These are phyloP conservation scores for Nasturtium officinale DNA, from an alignment of 345 rosid species.

Conservation along the genomic window DNA sequence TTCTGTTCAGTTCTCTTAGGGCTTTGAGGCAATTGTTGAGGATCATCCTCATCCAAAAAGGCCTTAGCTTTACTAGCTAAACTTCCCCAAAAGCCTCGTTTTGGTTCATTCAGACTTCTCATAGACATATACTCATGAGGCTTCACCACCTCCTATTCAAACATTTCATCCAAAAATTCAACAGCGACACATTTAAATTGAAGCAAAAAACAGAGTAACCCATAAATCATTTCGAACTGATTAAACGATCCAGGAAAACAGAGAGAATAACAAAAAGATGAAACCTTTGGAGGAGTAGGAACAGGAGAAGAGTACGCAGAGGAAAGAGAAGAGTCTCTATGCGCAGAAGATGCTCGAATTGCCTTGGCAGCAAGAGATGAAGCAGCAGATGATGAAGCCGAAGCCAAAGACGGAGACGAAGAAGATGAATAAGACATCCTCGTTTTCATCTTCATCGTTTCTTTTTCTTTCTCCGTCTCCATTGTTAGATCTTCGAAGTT, in stretches of 20 bases:
- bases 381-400: conserved; percentile 51
- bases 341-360: conserved; percentile 79
- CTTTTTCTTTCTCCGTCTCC: conserved; percentile 29
- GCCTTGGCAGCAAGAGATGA: conserved; percentile 76
- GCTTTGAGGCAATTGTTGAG: conserved; percentile 36
- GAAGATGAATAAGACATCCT: conserved; percentile 32
- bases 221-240: not conserved
- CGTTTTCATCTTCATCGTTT: conserved; percentile 2
- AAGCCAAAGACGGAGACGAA: conserved; percentile 9
- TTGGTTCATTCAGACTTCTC: conserved; percentile 55
- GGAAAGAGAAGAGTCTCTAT: conserved; percentile 68
- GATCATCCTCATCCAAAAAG: conserved; percentile 64
- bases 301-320: conserved; percentile 60
- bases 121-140: conserved; percentile 52
- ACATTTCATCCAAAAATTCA: not conserved
- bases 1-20: conserved; percentile 41
- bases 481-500: conserved; percentile 28
- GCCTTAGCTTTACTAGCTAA: conserved; percentile 91
- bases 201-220: conserved; percentile 17
- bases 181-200: conserved; percentile 1
- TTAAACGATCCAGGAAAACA: not conserved
- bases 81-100: conserved; percentile 83
- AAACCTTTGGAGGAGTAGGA: conserved; percentile 40
- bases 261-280: not conserved
- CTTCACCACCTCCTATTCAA: conserved; percentile 48